Base-by-base conservation (phyloP, 2,329 filamentous ascomycete species). In the Hortaea sp. region DNA sequence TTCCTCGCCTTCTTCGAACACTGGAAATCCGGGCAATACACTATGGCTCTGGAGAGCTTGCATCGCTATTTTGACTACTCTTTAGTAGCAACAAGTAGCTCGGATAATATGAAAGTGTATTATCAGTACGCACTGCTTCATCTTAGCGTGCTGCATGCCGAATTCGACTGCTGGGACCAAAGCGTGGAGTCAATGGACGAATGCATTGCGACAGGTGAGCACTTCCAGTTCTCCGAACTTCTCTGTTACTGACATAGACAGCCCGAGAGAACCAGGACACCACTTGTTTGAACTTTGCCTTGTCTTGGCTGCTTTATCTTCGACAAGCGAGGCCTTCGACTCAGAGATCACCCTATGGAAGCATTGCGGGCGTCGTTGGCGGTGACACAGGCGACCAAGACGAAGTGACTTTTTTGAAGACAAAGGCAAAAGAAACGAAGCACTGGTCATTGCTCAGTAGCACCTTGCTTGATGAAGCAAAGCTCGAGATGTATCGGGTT, bases 11-110 rank as follows among this genome's bases (percentile, higher is more conserved):
- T 94, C 60, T 80, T 95, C 10, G 89, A 98, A 63, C 80, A 88
- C 0, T 97, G 89, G 90, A 79, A 84, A 62, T 82, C 88, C 3
- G 90, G 90, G 4, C 88, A 97, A 65, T 94, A 90, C 59, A 81
- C 85, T 9, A 87, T 85, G 1, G 85, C 92, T 0, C 92, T 95
- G 61, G 90, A 98, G 59, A 83, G 83, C 54, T 74, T 98, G 13
- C 89, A 97, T 64, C 82, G 88, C 43, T 98, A 95, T 65, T 98
- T 95, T 58, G 92, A 98, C 64, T 95, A 95, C 65, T 92, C 89
- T 1, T 57, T 66, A 29, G 57, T 60, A 11, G 53, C 52, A 9
- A 53, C 56, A 29, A 44, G 35, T 45, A 54, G 42, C 31, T 38
- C 42, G 47, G 50, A 55, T 11, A 56, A 51, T 29, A 53, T 58